phyloP scores from a whole-genome alignment of 768 basidiomycete species.

The Myochromella boudieri region DNA sequence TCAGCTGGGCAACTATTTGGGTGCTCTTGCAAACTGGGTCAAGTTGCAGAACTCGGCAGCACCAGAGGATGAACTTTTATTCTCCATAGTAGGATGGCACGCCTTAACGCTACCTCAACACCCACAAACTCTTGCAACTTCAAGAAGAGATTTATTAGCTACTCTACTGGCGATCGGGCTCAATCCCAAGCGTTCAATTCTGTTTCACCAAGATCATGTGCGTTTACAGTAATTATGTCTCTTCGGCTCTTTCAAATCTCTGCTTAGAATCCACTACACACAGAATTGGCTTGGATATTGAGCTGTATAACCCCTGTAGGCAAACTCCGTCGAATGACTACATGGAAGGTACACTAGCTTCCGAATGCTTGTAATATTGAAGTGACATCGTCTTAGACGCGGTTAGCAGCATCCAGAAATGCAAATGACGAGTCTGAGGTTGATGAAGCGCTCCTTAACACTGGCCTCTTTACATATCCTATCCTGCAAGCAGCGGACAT shows the following conservation, averaged over 20 bases:
- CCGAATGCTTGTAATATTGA: conserved; percentile 1
- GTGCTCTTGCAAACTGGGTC: conserved; percentile 90
- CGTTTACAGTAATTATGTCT: conserved; percentile 18
- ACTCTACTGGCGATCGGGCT: conserved; percentile 83
- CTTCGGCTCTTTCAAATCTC: neutral
- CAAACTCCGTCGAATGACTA: conserved; percentile 87
- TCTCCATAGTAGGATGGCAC: conserved; percentile 92
- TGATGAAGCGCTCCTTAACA: conserved; percentile 78
- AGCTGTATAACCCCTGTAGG: conserved; percentile 84
- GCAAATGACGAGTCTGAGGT: conserved; percentile 74
- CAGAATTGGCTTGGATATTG: conserved; percentile 88
- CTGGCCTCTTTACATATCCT: conserved; percentile 90
- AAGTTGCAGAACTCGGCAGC: conserved; percentile 63
- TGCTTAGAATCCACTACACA: conserved; percentile 74
- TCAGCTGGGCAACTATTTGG: conserved; percentile 92
- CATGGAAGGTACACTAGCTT: conserved; percentile 78
- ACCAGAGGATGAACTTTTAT: conserved; percentile 66
- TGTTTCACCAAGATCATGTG: conserved; percentile 92
- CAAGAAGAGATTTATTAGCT: conserved; percentile 78
- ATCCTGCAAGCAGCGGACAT: conserved; percentile 94
- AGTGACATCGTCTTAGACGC: conserved; percentile 50
- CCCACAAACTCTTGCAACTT: conserved; percentile 55
- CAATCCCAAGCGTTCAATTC: conserved; percentile 66
- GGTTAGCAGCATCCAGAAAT: conserved; percentile 73
- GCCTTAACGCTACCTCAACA: conserved; percentile 92